Percentiles rank a stretch among this genome's conserved stretches.
phyloP scores from a whole-genome alignment of 2,329 filamentous ascomycete genomes.

The Epichloe hybrida region DNA sequence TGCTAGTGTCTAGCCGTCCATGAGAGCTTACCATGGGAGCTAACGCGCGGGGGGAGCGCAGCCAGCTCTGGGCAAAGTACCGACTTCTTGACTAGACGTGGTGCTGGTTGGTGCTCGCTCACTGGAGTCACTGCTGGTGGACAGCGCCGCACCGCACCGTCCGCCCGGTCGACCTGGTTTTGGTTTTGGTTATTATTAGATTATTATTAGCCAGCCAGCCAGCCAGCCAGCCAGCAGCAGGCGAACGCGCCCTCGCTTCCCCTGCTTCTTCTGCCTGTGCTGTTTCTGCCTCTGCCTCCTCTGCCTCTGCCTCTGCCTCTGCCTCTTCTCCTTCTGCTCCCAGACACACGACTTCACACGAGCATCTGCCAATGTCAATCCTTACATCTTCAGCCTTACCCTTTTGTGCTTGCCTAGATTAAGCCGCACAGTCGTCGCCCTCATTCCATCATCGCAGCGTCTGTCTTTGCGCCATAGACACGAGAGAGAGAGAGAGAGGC shows the following conservation, averaged over 20 bases:
- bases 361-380: slow-evolving; percentile 4
- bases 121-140: not conserved
- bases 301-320: not conserved
- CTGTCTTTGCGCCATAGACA: not conserved
- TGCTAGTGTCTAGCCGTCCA: no score
- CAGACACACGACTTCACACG: not conserved
- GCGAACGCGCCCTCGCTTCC: not conserved
- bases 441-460: not conserved
- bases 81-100: no score
- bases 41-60: not conserved
- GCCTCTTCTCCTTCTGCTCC: not conserved
- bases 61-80: not conserved
- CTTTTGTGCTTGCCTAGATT: not conserved
- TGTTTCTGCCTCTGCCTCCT: not conserved
- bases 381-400: slow-evolving; percentile 2
- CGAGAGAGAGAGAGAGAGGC: slow-evolving; percentile 3
- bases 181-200: no score
- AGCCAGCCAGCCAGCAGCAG: no score
- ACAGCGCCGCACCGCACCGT: not conserved
- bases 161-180: not conserved
- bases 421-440: not conserved
- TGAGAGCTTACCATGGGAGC: no score
- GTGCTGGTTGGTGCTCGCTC: no score
- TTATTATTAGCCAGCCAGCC: no score
- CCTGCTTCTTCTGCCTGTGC: not conserved